These are phyloP conservation scores for Tetrahymena thermophila DNA, from an alignment of 73 alveolate species.

Conservation along the genomic window DNA sequence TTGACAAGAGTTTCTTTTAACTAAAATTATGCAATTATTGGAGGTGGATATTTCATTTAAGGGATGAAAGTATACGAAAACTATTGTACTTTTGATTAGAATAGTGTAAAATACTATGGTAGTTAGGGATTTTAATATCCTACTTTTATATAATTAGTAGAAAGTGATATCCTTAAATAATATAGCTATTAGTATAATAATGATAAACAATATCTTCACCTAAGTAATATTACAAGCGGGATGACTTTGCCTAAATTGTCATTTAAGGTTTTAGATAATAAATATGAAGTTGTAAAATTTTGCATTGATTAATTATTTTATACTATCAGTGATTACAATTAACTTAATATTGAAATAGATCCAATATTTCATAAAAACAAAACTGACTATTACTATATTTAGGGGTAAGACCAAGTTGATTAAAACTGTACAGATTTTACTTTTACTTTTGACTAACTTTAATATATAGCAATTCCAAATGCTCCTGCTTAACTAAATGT, in stretches of 20 bases:
- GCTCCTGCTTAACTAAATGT: not conserved
- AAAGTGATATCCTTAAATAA: not conserved
- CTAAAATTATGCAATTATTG: not conserved
- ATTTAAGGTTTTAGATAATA: not conserved
- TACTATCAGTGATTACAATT: not conserved
- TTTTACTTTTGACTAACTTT: not conserved
- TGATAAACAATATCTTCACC: not conserved
- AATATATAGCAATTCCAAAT: not conserved
- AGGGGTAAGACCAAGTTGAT: not conserved
- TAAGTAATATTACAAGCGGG: not conserved
- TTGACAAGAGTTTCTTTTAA: not conserved
- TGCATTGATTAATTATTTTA: not conserved
- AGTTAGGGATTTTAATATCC: not conserved
- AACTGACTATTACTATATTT: not conserved
- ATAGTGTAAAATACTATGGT: not conserved
- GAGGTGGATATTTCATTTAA: not conserved
- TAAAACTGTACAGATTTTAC: not conserved
- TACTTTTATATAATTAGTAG: not conserved
- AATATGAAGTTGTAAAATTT: not conserved
- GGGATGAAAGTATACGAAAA: not conserved
- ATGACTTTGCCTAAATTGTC: not conserved
- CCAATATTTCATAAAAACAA: not conserved
- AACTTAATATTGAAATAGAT: not conserved
- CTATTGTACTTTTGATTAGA: not conserved
- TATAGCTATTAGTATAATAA: not conserved